Conservation (phyloP, 108 stramenopile species). For the Mayamaea pseudoterrestris region DNA sequence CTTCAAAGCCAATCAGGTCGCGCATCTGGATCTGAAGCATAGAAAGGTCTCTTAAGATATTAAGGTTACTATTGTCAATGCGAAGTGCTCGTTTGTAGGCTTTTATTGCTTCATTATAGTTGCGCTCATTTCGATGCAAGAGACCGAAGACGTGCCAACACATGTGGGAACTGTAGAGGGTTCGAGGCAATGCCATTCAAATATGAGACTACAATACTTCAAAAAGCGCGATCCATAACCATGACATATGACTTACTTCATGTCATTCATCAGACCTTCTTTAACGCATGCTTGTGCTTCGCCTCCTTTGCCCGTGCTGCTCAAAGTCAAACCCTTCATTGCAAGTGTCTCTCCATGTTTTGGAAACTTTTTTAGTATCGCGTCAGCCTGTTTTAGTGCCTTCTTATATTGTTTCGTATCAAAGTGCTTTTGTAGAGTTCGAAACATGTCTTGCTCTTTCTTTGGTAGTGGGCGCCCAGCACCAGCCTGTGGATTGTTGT, state of each 20-base stretch:
- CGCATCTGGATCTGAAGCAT: slow-evolving; percentile 89
- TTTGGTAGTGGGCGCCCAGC: slow-evolving; percentile 79
- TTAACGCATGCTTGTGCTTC: slow-evolving; percentile 92
- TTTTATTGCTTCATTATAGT: slow-evolving; percentile 96
- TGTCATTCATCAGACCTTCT: slow-evolving; percentile 80
- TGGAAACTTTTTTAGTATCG: slow-evolving; percentile 89
- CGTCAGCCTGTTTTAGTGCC: slow-evolving; percentile 83
- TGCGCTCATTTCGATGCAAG: slow-evolving; percentile 86
- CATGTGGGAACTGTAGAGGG: slow-evolving; percentile 84
- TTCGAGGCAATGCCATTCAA: not conserved
- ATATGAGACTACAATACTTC: not conserved
- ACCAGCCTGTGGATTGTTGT: slow-evolving; percentile 55
- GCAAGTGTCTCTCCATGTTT: slow-evolving; percentile 96
- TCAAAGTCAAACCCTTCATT: slow-evolving; percentile 92
- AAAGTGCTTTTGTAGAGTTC: slow-evolving; percentile 82
- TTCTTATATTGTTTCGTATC: slow-evolving; percentile 98
- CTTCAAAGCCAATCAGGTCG: slow-evolving; percentile 82
- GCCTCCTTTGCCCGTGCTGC: slow-evolving; percentile 57
- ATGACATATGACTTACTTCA: slow-evolving; percentile 46
- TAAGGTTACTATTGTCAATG: slow-evolving; percentile 83
- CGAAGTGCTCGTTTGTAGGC: slow-evolving; percentile 95
- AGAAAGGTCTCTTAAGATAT: slow-evolving; percentile 91
- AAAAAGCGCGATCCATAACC: not conserved
- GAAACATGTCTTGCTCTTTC: slow-evolving; percentile 90
- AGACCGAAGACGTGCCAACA: slow-evolving; percentile 99